These are phyloP conservation scores for Leccinum uliginosum DNA, from an alignment of 768 basidiomycete species.

Conservation along the genomic window DNA sequence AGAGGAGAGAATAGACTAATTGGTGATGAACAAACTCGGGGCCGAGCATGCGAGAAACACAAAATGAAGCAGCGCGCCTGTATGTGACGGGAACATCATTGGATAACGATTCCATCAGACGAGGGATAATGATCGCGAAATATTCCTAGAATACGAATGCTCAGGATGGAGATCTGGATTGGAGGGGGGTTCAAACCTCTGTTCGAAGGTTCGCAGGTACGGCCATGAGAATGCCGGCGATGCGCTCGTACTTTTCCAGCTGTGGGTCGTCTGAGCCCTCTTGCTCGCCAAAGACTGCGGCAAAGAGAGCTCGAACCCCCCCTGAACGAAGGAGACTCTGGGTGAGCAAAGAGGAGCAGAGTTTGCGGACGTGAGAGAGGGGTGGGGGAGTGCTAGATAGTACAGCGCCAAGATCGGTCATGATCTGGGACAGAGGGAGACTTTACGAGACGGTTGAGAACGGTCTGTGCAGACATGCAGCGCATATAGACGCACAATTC, in stretches of 20 bases:
- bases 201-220: slow-evolving; percentile 53
- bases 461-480: slow-evolving; percentile 7
- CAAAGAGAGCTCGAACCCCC: slow-evolving; percentile 66
- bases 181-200: slow-evolving; percentile 40
- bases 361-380: slow-evolving; percentile 50
- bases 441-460: slow-evolving; percentile 29
- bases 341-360: slow-evolving; percentile 62
- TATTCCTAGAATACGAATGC: slow-evolving; percentile 47
- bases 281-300: slow-evolving; percentile 65
- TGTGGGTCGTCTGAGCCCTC: slow-evolving; percentile 48
- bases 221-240: slow-evolving; percentile 59
- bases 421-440: slow-evolving; percentile 60
- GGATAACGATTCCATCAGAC: slow-evolving; percentile 48
- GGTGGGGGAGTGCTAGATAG: slow-evolving; percentile 41
- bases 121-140: slow-evolving; percentile 50
- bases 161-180: slow-evolving; percentile 2
- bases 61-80: slow-evolving; percentile 61
- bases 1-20: slow-evolving; percentile 31
- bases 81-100: slow-evolving; percentile 36
- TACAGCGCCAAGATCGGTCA: slow-evolving; percentile 60
- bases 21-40: slow-evolving; percentile 21
- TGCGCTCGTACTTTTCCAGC: slow-evolving; percentile 69
- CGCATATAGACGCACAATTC: slow-evolving; percentile 48
- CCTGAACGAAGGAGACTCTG: slow-evolving; percentile 66
- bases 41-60: slow-evolving; percentile 62